A percentile compares a stretch with the other conserved stretches of the same genome.
phyloP scores from a whole-genome alignment of 2,329 filamentous ascomycete genomes.

The Arachnomyces sp. region DNA sequence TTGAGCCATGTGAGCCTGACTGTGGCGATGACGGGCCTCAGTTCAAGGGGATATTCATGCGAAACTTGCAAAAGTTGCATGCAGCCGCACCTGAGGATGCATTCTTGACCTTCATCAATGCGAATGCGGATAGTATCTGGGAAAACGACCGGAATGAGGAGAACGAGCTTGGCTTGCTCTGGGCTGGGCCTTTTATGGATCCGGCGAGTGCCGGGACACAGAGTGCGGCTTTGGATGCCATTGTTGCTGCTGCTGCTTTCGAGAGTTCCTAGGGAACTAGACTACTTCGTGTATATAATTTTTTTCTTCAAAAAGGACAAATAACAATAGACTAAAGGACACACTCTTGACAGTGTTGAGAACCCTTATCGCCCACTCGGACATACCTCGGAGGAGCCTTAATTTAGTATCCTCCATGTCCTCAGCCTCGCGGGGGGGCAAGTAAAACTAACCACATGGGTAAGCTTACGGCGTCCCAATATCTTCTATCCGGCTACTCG shows the following conservation, averaged over 20 bases:
- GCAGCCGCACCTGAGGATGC: conserved; percentile 39
- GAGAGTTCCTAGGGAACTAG: too few species aligned
- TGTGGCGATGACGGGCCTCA: conserved; percentile 48
- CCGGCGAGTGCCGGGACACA: conserved; percentile 52
- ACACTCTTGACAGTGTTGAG: too few species aligned
- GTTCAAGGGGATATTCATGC: conserved; percentile 65
- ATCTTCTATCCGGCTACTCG: too few species aligned
- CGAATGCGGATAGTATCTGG: conserved; percentile 61
- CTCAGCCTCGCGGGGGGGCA: too few species aligned
- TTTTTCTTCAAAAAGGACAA: too few species aligned
- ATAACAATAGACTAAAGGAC: too few species aligned
- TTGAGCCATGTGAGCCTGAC: conserved; percentile 47
- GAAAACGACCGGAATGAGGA: conserved; percentile 43
- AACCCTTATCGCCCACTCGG: too few species aligned
- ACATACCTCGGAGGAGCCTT: too few species aligned
- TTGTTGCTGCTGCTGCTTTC: conserved; percentile 48
- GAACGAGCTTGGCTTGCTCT: conserved; percentile 53
- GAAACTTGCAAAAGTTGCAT: conserved; percentile 55
- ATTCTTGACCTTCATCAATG: conserved; percentile 49
- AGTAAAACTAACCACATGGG: too few species aligned
- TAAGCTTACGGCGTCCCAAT: too few species aligned
- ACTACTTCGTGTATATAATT: too few species aligned
- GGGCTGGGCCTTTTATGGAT: conserved; percentile 51
- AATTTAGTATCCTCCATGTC: too few species aligned
- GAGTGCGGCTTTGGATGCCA: conserved; percentile 56